A percentile compares a stretch with the other conserved stretches of the same genome.
Conservation (phyloP, 495 filamentous ascomycete genomes). For the Aspergillus saccharolyticus region DNA sequence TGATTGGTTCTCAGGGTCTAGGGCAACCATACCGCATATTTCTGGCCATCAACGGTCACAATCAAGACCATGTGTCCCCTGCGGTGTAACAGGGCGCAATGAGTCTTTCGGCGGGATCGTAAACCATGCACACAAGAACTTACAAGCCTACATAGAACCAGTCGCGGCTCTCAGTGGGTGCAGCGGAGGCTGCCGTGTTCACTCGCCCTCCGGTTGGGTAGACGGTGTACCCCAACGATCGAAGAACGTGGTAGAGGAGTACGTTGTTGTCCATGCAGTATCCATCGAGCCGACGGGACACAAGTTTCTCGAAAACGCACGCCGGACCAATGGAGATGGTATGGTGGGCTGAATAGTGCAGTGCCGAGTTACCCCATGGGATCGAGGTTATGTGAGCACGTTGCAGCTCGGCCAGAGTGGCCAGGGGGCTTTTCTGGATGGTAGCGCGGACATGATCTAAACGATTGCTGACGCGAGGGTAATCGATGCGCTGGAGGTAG, state of each 20-base stretch:
- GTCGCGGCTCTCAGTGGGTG: conserved; percentile 8
- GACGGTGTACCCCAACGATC: conserved; percentile 54
- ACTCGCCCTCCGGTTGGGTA: conserved; percentile 46
- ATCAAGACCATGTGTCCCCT: conserved; percentile 63
- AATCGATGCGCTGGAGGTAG: conserved; percentile 31
- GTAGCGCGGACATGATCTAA: conserved; percentile 20
- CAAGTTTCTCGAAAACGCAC: conserved; percentile 60
- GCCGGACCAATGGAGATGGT: conserved; percentile 54
- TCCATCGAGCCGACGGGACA: conserved; percentile 59
- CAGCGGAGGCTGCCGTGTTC: conserved; percentile 20
- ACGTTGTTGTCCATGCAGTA: conserved; percentile 76
- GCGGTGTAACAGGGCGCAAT: background rate
- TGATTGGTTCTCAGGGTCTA: background rate
- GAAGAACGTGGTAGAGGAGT: conserved; percentile 57
- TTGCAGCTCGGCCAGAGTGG: conserved; percentile 26
- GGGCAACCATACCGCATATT: conserved; percentile 40
- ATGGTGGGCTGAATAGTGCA: conserved; percentile 54
- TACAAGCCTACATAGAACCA: conserved; percentile 24
- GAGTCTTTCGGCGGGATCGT: background rate
- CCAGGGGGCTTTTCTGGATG: conserved; percentile 22
- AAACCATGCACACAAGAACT: conserved; percentile 3
- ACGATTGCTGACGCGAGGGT: conserved; percentile 6
- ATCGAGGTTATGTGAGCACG: conserved; percentile 51
- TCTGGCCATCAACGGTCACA: conserved; percentile 48
- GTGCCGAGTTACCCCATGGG: conserved; percentile 62